Evolutionary conservation across 148 eudicot species (phyloP).

Genomic region (Rhododendron ferrugineum): DNA sequence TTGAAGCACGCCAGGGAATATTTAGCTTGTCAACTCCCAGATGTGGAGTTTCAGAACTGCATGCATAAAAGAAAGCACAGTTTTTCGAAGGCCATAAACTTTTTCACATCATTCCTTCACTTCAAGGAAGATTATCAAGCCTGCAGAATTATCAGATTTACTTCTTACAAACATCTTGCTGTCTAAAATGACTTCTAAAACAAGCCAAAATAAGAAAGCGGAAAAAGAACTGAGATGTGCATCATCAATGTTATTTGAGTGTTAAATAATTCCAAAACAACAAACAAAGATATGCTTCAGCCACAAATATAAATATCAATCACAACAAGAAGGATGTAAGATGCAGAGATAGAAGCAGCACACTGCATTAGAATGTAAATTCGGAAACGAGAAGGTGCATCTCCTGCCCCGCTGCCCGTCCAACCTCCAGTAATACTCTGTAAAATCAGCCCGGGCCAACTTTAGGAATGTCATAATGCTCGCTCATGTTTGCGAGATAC

Average conservation of each 20-base stretch:
- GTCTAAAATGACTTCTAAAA: background rate
- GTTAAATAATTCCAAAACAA: background rate
- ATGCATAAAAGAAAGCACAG: background rate
- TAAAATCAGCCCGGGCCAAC: slow-evolving; percentile 63
- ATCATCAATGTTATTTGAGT: background rate
- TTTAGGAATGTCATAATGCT: background rate
- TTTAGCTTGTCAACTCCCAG: background rate
- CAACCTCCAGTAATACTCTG: background rate
- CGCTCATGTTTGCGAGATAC: background rate
- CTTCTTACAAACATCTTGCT: background rate
- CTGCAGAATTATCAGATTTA: background rate
- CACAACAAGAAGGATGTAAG: background rate
- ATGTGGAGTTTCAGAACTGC: background rate
- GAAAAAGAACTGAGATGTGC: background rate
- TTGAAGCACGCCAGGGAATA: background rate
- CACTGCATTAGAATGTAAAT: background rate
- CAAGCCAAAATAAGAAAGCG: background rate
- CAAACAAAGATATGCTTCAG: background rate
- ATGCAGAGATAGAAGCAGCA: background rate
- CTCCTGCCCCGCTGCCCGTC: background rate
- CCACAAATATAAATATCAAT: background rate
- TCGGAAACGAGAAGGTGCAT: background rate
- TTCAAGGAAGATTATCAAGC: background rate
- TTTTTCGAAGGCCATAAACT: background rate
- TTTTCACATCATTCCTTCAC: background rate